These are phyloP conservation scores for Talaromyces sp. DNA, from an alignment of 2,329 filamentous ascomycete species.

Conservation along the genomic window DNA sequence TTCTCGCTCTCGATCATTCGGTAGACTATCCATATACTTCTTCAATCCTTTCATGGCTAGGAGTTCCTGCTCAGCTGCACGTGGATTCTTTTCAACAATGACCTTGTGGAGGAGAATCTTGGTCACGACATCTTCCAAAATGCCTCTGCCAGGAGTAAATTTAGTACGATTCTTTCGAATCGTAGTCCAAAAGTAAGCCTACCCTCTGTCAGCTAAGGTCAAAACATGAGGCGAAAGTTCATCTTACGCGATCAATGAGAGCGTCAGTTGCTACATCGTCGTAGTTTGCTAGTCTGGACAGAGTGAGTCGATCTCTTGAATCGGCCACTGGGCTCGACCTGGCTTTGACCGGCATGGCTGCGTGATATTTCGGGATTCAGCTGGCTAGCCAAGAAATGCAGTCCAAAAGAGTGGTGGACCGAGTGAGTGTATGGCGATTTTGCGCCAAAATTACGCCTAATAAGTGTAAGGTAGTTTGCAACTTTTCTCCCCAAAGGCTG, in stretches of 20 bases:
- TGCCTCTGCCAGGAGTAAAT: slow-evolving; percentile 77
- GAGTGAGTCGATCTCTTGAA: slow-evolving; percentile 68
- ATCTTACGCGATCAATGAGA: slow-evolving; percentile 80
- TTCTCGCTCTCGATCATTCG: slow-evolving; percentile 73
- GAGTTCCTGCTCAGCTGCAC: slow-evolving; percentile 67
- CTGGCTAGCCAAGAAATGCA: too few species aligned
- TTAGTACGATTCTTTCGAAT: slow-evolving; percentile 91
- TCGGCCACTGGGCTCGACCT: slow-evolving; percentile 31
- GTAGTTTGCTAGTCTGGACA: slow-evolving; percentile 84
- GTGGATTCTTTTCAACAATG: slow-evolving; percentile 69
- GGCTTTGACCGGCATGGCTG: slow-evolving; percentile 35
- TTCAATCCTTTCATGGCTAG: slow-evolving; percentile 69
- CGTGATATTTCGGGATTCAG: too few species aligned
- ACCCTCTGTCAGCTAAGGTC: slow-evolving; percentile 13
- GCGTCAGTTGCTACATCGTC: slow-evolving; percentile 95
- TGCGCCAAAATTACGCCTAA: background rate
- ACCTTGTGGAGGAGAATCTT: slow-evolving; percentile 62
- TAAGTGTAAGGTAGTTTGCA: background rate
- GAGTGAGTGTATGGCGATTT: background rate
- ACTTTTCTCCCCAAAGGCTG: background rate
- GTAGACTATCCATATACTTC: slow-evolving; percentile 66
- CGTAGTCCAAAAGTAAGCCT: slow-evolving; percentile 95
- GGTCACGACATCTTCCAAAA: slow-evolving; percentile 63
- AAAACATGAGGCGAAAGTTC: slow-evolving; percentile 34
- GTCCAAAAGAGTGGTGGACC: background rate